These are phyloP conservation scores for Begonia fuchsioides DNA, from an alignment of 306 rosid species.

Conservation along the genomic window DNA sequence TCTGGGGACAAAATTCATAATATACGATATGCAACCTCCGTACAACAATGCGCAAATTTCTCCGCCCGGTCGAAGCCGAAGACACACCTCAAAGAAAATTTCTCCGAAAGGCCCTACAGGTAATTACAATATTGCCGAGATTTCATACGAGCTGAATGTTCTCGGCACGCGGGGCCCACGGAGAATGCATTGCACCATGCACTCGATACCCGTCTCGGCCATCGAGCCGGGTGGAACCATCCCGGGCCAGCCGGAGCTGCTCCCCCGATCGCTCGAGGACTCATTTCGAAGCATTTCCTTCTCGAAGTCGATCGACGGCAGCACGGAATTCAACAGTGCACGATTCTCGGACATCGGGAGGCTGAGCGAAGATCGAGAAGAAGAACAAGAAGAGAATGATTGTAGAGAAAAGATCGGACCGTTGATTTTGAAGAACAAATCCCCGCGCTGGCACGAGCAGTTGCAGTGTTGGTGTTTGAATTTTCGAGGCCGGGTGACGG, in stretches of 20 bases:
- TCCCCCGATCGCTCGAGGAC: constrained; percentile 51
- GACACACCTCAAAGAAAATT: constrained; percentile 76
- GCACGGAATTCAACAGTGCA: constrained; percentile 60
- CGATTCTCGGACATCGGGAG: constrained; percentile 57
- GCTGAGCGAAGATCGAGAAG: constrained; percentile 16
- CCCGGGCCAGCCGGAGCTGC: constrained; percentile 67
- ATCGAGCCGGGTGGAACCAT: constrained; percentile 59
- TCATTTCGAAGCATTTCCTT: constrained; percentile 65
- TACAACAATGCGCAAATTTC: constrained; percentile 36
- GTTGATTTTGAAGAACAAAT: constrained; percentile 72
- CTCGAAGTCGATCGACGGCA: constrained; percentile 42
- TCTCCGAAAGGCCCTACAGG: constrained; percentile 91
- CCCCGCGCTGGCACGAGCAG: constrained; percentile 88
- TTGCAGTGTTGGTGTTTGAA: constrained; percentile 87
- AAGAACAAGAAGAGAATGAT: constrained; percentile 6
- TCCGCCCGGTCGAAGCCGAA: constrained; percentile 63
- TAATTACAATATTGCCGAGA: constrained; percentile 75
- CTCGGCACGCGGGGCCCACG: constrained; percentile 91
- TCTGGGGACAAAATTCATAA: constrained; percentile 79
- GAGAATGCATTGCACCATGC: constrained; percentile 86
- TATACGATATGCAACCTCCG: constrained; percentile 81
- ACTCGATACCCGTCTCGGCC: constrained; percentile 66
- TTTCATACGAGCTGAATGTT: constrained; percentile 77
- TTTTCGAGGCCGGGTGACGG: constrained; percentile 72
- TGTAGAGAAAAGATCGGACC: constrained; percentile 44